Evolutionary conservation across 768 basidiomycete genomes (phyloP).

Genomic region (Pisolithus orientalis): DNA sequence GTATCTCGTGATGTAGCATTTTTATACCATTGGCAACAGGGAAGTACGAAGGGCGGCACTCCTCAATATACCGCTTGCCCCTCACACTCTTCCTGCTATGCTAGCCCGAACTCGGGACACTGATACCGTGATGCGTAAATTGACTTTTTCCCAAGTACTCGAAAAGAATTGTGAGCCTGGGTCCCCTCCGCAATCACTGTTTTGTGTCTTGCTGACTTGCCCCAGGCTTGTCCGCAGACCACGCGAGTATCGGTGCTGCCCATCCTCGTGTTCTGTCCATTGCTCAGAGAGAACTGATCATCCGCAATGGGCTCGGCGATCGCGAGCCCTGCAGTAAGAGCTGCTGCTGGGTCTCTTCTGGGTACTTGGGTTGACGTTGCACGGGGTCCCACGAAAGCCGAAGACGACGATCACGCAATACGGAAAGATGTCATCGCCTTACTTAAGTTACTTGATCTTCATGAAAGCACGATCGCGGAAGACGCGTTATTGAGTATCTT

Average conservation of each 20-base stretch:
- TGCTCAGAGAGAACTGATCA: slow-evolving; percentile 68
- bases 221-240: slow-evolving; percentile 13
- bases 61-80: slow-evolving; percentile 57
- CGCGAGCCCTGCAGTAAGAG: slow-evolving; percentile 66
- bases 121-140: slow-evolving; percentile 67
- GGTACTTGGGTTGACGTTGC: slow-evolving; percentile 70
- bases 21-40: slow-evolving; percentile 31
- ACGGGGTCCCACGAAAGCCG: slow-evolving; percentile 34
- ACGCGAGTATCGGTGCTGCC: slow-evolving; percentile 43
- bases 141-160: slow-evolving; percentile 61
- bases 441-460: slow-evolving; percentile 54
- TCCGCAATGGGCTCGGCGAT: slow-evolving; percentile 81
- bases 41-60: slow-evolving; percentile 84
- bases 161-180: slow-evolving; percentile 31
- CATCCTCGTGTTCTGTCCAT: slow-evolving; percentile 65
- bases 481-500: slow-evolving; percentile 75
- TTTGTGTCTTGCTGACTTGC: neutral
- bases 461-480: slow-evolving; percentile 54
- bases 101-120: slow-evolving; percentile 75
- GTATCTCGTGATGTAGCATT: neutral
- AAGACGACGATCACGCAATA: slow-evolving; percentile 22
- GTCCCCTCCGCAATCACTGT: neutral
- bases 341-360: slow-evolving; percentile 67
- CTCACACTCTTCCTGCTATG: slow-evolving; percentile 53
- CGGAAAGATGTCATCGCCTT: slow-evolving; percentile 42